Evolutionary conservation across 306 rosid genomes (phyloP), one percentile per base, ranked within the genome.

Genomic region (Herpetospermum pedunculosum): DNA sequence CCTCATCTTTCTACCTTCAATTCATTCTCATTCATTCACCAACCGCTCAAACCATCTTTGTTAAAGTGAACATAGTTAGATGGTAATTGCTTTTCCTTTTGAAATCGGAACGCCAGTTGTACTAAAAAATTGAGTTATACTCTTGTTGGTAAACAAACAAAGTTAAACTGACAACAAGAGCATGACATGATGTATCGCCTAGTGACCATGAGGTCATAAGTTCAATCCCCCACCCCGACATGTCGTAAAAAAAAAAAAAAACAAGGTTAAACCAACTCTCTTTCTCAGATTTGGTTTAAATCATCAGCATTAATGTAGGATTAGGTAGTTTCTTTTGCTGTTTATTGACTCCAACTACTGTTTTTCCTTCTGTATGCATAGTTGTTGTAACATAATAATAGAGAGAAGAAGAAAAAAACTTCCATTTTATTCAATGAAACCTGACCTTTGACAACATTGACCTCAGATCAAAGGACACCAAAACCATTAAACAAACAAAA

Each of bases 381-480:
- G 43, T 32, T 29, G 40, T 14, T 58, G 67, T n/a, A 63, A 9
- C 0, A 19, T 64, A 19, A 18, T 8, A 44, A 7, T 19, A 49
- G 40, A 29, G 40, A 18, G 47, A 30, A 9, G 41, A 18, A n/a
- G 3, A 4, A 46, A n/a, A 6, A n/a, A 41, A 23, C 8, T 30
- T 49, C 32, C 75, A n/a, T 72, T 72, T 77, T 69, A 65, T 72
- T 76, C 47, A 23, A 49, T 25, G n/a, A 29, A 28, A 72, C 46
- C 28, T 30, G 47, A 71, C 48, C 1, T 72, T 30, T 49, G 62
- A 48, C 32, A 72, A 47, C 46, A 48, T 19, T 40, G 44, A 14
- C 16, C 26, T 19, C 16, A 67, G 47, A 68, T 41, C 62, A 70
- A 23, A 69, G 73, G n/a, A 65, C 23, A 44, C 38, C 25, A 6